Evolutionary conservation across 169 alveolate genomes (phyloP), one percentile per base, ranked within the genome.

Genomic region (Plasmodium gallinaceum): DNA sequence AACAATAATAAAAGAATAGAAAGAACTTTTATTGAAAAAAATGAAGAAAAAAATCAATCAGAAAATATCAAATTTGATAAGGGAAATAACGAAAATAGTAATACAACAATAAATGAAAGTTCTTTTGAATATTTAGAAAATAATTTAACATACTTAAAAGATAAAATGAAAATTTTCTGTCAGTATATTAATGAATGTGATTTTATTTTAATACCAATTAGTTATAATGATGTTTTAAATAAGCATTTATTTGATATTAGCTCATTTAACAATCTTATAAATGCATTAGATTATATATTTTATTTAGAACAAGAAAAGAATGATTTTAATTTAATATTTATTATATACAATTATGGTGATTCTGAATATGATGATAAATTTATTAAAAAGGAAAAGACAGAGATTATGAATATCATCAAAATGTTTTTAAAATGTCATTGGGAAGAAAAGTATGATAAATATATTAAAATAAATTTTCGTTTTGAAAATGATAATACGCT

Each of bases 171-270:
- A 52, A 57, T n/a, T 7, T 10, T 83, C 24, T 32, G 72, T 12
- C 10, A 42, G 3, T 20, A 83, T 61, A 43, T 83, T 18, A 32
- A 52, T 7, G 39, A 83, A 43, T 83, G 74, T 5, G 91, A 83
- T 22, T 16, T 39, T 4, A 20, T 68, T 39, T 10, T 83, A 7
- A 62, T 83, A 5, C 91, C 91, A n/a, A 68, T 83, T 7, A 83
- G 69, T 51, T 83, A 83, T 71, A 58, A 83, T 12, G 91, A 83
- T 58, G 69, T 83, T 51, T 69, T 83, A 54, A 83, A 83, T 39
- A 45, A 68, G 18, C 91, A 83, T 43, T 46, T 83, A 20, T 26
- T 83, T 26, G 85, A 83, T 45, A 83, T 83, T 43, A 12, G 18
- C 3, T 51, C 75, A 12, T 83, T 83, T 43, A 52, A 61, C 45